Conservation (phyloP, 164 flowering plant genomes). For the Dillenia turbinata region DNA sequence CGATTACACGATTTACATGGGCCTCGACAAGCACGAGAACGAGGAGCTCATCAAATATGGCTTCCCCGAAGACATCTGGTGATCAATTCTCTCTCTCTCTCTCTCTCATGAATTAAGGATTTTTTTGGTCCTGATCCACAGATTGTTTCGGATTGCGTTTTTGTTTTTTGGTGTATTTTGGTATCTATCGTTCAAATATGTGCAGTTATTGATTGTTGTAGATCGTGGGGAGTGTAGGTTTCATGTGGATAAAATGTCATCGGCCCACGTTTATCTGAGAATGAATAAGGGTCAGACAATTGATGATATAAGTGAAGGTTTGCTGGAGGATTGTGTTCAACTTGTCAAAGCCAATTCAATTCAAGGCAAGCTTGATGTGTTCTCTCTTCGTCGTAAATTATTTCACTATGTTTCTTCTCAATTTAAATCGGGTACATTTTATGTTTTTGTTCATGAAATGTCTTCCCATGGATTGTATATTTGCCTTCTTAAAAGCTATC, state of each 20-base stretch:
- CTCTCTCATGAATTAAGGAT: too few species aligned
- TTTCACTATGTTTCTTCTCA: too few species aligned
- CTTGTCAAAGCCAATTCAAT: constrained; percentile 99
- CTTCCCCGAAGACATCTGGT: constrained; percentile 94
- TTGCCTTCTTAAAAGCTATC: too few species aligned
- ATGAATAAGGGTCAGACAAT: constrained; percentile 83
- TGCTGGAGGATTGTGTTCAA: constrained; percentile 95
- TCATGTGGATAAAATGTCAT: constrained; percentile 99
- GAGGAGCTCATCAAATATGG: constrained; percentile 97
- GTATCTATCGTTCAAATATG: not conserved
- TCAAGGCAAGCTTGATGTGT: constrained; percentile 53
- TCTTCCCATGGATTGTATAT: too few species aligned
- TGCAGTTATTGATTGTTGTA: not conserved
- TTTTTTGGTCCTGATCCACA: too few species aligned
- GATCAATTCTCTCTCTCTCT: not conserved
- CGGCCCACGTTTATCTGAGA: constrained; percentile 97
- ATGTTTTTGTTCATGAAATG: too few species aligned
- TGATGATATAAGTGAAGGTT: constrained; percentile 85
- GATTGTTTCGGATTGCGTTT: too few species aligned
- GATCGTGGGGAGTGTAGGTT: constrained; percentile 51
- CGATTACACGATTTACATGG: constrained; percentile 94
- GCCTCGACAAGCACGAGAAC: constrained; percentile 88
- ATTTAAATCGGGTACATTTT: too few species aligned
- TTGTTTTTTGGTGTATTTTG: not conserved
- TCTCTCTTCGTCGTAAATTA: not conserved